Percentiles rank a stretch among this genome's conserved stretches.
phyloP scores from a whole-genome alignment of 306 rosid genomes.

The Cucurbita maxima region DNA sequence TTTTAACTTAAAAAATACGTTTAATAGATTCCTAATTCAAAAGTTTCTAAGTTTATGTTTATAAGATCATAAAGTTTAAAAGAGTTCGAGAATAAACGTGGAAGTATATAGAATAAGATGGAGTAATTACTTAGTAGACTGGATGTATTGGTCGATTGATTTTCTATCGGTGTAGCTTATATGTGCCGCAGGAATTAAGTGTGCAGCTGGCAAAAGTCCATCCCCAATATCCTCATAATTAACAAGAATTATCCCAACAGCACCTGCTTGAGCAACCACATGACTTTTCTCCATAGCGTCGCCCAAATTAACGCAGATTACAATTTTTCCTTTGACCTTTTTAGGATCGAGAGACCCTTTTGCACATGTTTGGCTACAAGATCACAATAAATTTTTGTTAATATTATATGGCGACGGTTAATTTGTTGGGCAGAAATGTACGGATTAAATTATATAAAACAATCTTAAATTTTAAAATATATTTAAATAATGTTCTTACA shows the following conservation, averaged over 20 bases:
- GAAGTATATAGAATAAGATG: not conserved
- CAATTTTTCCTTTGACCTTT: not conserved
- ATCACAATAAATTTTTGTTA: not conserved
- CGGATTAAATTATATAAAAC: no score
- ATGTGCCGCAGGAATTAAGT: not conserved
- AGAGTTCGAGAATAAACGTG: no score
- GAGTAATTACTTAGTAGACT: not conserved
- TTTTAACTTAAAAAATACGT: no score
- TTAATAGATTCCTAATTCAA: no score
- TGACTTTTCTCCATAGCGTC: not conserved
- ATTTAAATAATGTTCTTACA: no score
- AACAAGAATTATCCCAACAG: not conserved
- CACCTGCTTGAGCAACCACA: not conserved
- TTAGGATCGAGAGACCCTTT: slow-evolving; percentile 6
- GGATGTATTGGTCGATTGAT: not conserved
- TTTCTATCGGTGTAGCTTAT: not conserved
- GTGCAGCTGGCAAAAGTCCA: not conserved
- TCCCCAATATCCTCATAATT: not conserved
- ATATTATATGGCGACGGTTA: no score
- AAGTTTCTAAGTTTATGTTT: no score
- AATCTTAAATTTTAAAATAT: no score
- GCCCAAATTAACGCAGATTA: not conserved
- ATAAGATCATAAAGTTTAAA: no score
- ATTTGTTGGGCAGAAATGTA: no score
- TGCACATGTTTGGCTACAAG: slow-evolving; percentile 22